Evolutionary conservation across 2,329 filamentous ascomycete species (phyloP).

Genomic region (Penicillium frequentans): DNA sequence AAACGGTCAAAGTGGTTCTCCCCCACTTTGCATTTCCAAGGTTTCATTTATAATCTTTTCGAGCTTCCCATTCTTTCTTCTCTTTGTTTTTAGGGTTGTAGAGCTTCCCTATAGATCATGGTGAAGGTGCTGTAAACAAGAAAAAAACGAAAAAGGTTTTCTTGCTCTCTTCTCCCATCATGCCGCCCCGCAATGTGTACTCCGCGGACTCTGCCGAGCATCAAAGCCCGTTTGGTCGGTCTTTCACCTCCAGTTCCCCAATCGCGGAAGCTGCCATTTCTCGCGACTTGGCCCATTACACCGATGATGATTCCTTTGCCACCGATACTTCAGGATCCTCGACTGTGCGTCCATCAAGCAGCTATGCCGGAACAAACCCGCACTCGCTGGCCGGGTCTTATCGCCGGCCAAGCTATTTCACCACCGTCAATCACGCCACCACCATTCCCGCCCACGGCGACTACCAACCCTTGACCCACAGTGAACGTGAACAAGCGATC

Average conservation of each 20-base stretch:
- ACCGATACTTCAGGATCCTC: slow-evolving; percentile 42
- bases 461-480: slow-evolving; percentile 49
- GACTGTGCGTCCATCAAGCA: slow-evolving; percentile 43
- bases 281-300: slow-evolving; percentile 65
- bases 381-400: slow-evolving; percentile 65
- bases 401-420: slow-evolving; percentile 74
- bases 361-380: slow-evolving; percentile 35
- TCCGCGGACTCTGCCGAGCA: slow-evolving; percentile 28
- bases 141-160: not conserved
- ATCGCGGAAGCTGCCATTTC: slow-evolving; percentile 66
- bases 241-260: slow-evolving; percentile 62
- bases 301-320: slow-evolving; percentile 54
- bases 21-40: slow-evolving; percentile 6
- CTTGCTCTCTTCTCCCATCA: slow-evolving; percentile 10
- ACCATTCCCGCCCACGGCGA: slow-evolving; percentile 57
- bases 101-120: not conserved
- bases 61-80: slow-evolving; percentile 1
- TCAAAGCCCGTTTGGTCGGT: slow-evolving; percentile 35
- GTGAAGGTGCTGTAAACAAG: not conserved
- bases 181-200: slow-evolving; percentile 32
- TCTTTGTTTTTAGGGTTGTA: not conserved
- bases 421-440: slow-evolving; percentile 68
- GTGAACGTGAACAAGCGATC: slow-evolving; percentile 55
- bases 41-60: slow-evolving; percentile 4
- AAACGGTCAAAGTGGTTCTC: not conserved